Percentiles rank a stretch among this genome's conserved stretches.
Evolutionary conservation across 345 rosid genomes (phyloP).

Genomic region (Stellera chamaejasme): DNA sequence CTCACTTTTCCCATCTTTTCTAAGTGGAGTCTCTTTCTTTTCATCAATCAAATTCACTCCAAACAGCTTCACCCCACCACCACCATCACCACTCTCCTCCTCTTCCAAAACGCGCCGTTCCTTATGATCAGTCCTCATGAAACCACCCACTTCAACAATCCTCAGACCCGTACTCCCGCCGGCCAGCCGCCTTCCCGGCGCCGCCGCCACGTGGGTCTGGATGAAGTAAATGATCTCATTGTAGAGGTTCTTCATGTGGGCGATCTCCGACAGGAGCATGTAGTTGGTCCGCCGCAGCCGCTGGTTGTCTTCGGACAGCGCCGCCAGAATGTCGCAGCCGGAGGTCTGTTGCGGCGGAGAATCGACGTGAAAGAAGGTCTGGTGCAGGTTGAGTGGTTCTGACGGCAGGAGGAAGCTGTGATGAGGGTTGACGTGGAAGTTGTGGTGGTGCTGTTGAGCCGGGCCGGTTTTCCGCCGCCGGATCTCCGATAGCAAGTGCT

Average conservation of each 20-base stretch:
- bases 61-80: constrained; percentile 32
- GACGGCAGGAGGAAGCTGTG: constrained; percentile 11
- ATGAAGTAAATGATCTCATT: constrained; percentile 54
- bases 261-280: constrained; percentile 46
- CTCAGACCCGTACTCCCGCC: neutral
- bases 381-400: neutral
- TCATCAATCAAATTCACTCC: constrained; percentile 36
- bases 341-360: constrained; percentile 15
- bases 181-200: neutral
- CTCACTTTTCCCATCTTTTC: constrained; percentile 17
- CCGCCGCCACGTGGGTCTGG: constrained; percentile 49
- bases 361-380: constrained; percentile 14
- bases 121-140: neutral
- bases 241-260: constrained; percentile 54
- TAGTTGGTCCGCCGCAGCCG: constrained; percentile 37
- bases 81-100: neutral
- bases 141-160: constrained; percentile 23
- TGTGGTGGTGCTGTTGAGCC: constrained; percentile 16
- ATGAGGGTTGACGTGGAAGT: constrained; percentile 2
- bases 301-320: constrained; percentile 45
- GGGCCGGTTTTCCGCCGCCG: constrained; percentile 45
- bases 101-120: constrained; percentile 14
- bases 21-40: constrained; percentile 36
- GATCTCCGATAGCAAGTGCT: constrained; percentile 47
- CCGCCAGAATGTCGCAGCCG: constrained; percentile 21